Base-by-base conservation (phyloP, 1,284 basidiomycete species). In the Rhizoctonia solani region DNA sequence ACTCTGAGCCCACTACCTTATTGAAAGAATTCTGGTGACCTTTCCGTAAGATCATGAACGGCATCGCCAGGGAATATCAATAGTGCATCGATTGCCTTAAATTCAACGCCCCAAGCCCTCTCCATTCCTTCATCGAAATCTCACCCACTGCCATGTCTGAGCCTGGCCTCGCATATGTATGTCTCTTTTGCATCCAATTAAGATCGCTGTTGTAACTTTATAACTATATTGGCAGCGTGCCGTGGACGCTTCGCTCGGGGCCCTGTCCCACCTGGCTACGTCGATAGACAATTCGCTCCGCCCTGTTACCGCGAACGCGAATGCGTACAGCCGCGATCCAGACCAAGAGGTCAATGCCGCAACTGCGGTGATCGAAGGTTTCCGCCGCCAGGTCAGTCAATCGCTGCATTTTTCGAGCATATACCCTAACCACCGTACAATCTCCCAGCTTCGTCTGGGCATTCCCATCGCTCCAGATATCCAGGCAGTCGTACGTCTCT, bases 321-420 rank as follows among this genome's bases (percentile, higher is more conserved):
- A 25, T 25, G 13, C 30, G 13, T 59, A 59, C 30, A 42, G 49
- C 44, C 29, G 23, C 16, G 56, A 59, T n/a, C 56, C 56, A 25
- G 56, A 59, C 56, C 56, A 59, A n/a, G 56, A 59, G 49, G 56
- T 59, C 44, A 59, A 59, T 25, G 56, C 56, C 23, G 56, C 56
- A 4, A 59, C 56, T 4, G 56, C 56, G 16, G 21, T 23, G 5
- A 59, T 59, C 44, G 56, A 59, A 21, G 2, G 42, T n/a, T 59
- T 59, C 30, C 41, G 56, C n/a, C 19, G 4, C 21, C 54, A 56
- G 54, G 54, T 56, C 30, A 13, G 54, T 9, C 39, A n/a, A n/a
- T n/a, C n/a, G n/a, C n/a, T n/a, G n/a, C n/a, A n/a, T n/a, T 54
- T 29, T 44, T 37, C 4, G 14, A 11, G 25, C 21, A 16, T 34